Evolutionary conservation across 768 basidiomycete genomes (phyloP), one percentile per base, ranked within the genome.

Genomic region (Pilatotrama ljubarskyi): DNA sequence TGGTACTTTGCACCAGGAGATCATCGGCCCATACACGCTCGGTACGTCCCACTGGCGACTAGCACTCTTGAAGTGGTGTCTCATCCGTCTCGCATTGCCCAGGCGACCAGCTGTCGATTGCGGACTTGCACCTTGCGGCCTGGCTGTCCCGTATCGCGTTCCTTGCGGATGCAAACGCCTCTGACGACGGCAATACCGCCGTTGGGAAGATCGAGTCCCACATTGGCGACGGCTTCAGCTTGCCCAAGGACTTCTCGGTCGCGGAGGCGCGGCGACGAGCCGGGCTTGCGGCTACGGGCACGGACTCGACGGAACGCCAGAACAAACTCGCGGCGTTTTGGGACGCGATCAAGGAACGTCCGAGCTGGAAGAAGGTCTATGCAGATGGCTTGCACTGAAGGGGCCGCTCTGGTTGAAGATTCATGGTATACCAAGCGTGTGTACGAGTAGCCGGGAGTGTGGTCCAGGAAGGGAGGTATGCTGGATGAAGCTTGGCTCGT

Each of bases 51-150:
- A n/a, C 40, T 10, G 18, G 22, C 8, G 14, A 44, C 20, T n/a
- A 43, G 10, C 13, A 29, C 35, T 3, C 4, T 4, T 43, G 18
- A 20, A 35, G 40, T 11, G 24, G 32, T 15, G 11, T 9, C 25
- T 17, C 18, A 32, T 29, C 24, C 20, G 35, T 13, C 20, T 42
- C n/a, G 10, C 10, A 10, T 32, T 49, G n/a, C n/a, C 44, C 35
- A 90, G 93, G 93, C 17, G 92, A 95, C 67, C 91, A 95, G 63
- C 71, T 93, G 66, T 91, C 88, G 6, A 74, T 92, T 47, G 90
- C 87, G 14, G 93, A 95, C 69, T 75, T 93, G 55, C 92, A 93
- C 68, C 80, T 93, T 18, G 85, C 84, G 9, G 85, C 84, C 25
- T 95, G 91, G 91, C 69, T 94, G 32, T 74, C 83, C 10, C 80